These are phyloP conservation scores for Jamesozyma lodderae DNA, from an alignment of 805 yeast species.

Conservation along the genomic window DNA sequence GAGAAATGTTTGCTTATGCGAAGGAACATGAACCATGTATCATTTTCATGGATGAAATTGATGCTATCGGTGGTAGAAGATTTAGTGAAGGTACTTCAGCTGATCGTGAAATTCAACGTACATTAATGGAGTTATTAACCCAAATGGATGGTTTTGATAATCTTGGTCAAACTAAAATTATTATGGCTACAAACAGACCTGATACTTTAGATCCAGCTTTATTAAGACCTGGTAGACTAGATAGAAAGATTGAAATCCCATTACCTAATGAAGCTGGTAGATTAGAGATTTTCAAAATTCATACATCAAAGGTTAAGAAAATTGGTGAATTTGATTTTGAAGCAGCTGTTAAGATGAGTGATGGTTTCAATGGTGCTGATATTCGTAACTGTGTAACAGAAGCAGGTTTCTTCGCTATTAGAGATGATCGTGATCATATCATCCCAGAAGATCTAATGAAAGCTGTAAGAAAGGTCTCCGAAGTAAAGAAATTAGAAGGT, in stretches of 20 bases:
- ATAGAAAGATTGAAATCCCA: slow-evolving; percentile 90
- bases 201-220: slow-evolving; percentile 96
- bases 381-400: slow-evolving; percentile 95
- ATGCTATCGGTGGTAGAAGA: slow-evolving; percentile 97
- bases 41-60: slow-evolving; percentile 96
- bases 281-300: slow-evolving; percentile 88
- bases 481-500: slow-evolving; percentile 94
- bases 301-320: slow-evolving; percentile 73
- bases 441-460: slow-evolving; percentile 91
- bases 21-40: slow-evolving; percentile 97
- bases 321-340: slow-evolving; percentile 96
- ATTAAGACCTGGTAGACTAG: slow-evolving; percentile 94
- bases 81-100: slow-evolving; percentile 98
- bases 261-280: slow-evolving; percentile 95
- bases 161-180: slow-evolving; percentile 91
- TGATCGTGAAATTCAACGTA: slow-evolving; percentile 96
- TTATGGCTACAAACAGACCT: slow-evolving; percentile 99
- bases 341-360: slow-evolving; percentile 96
- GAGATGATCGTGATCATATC: slow-evolving; percentile 95
- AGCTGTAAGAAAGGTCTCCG: slow-evolving; percentile 96
- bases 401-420: slow-evolving; percentile 95
- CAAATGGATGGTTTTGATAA: slow-evolving; percentile 99
- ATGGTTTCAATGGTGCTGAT: slow-evolving; percentile 98
- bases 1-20: slow-evolving; percentile 98
- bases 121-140: slow-evolving; percentile 90